Conservation (phyloP, 1,284 basidiomycete genomes). For the Puccinia novopanici region DNA sequence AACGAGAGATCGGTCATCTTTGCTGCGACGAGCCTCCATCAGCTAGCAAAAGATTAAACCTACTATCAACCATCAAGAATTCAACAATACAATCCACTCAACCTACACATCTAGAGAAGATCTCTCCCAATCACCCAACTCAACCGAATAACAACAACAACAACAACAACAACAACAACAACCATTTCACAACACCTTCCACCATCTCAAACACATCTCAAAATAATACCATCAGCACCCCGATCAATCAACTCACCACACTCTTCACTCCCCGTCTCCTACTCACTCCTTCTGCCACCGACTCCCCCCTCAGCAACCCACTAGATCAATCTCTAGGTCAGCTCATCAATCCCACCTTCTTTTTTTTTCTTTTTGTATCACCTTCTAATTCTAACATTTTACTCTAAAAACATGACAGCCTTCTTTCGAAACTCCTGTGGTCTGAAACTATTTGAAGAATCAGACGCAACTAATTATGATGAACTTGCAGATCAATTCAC, state of each 20-base stretch:
- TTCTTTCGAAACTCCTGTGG: constrained; percentile 21
- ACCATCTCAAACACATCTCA: not conserved
- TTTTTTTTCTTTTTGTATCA: too few relatives aligned
- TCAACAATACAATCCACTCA: not conserved
- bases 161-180: not conserved
- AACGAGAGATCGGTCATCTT: constrained; percentile 84
- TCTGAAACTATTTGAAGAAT: constrained; percentile 25
- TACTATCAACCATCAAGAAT: constrained; percentile 14
- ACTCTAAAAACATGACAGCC: not conserved
- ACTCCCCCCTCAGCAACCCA: not conserved
- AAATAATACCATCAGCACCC: not conserved
- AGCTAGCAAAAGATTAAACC: not conserved
- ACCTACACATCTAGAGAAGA: not conserved
- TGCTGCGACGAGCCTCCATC: constrained; percentile 80
- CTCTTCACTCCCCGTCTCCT: constrained; percentile 26
- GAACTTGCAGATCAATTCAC: not conserved
- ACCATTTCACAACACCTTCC: not conserved
- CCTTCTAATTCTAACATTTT: not conserved
- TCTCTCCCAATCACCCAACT: too few relatives aligned
- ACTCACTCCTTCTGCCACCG: constrained; percentile 19
- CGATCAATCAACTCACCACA: not conserved
- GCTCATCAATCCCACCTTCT: not conserved
- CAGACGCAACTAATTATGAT: not conserved
- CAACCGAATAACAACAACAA: not conserved
- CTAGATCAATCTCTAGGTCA: constrained; percentile 28